Conservation (phyloP, 2,329 filamentous ascomycete genomes). For the Pseudodiploospora longispora region DNA sequence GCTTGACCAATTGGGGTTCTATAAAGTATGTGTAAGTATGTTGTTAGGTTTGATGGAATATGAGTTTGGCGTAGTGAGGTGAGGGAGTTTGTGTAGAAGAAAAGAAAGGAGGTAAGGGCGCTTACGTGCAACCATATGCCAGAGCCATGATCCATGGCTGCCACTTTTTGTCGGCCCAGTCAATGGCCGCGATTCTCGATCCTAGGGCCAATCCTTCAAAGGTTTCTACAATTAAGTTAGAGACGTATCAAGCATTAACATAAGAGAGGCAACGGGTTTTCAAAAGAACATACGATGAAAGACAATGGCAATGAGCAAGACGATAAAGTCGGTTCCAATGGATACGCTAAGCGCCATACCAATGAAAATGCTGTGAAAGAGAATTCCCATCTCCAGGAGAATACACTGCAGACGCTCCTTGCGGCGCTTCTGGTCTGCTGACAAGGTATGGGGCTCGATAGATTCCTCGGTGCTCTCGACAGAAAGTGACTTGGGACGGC, state of each 20-base stretch:
- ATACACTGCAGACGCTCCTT: conserved; percentile 68
- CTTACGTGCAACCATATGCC: conserved; percentile 46
- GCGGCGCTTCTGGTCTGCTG: conserved; percentile 48
- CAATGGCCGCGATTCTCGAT: conserved; percentile 52
- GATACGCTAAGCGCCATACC: conserved; percentile 77
- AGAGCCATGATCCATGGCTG: conserved; percentile 51
- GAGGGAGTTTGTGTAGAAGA: background rate
- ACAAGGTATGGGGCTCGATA: conserved; percentile 18
- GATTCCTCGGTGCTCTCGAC: conserved; percentile 17
- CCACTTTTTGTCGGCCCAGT: conserved; percentile 28
- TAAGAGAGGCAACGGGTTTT: background rate
- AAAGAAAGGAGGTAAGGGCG: conserved; percentile 14
- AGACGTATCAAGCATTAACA: background rate
- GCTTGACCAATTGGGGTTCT: conserved; percentile 67
- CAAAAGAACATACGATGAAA: conserved; percentile 50
- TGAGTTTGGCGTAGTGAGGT: background rate
- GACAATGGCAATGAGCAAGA: conserved; percentile 70
- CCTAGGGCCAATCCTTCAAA: conserved; percentile 55
- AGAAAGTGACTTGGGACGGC: conserved; percentile 10
- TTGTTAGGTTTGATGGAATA: no score
- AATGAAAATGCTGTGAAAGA: conserved; percentile 61
- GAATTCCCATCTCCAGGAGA: conserved; percentile 68
- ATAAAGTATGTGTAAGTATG: conserved; percentile 7
- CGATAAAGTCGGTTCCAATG: conserved; percentile 65
- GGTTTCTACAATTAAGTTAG: conserved; percentile 24